phyloP scores from a whole-genome alignment of 179 eudicot genomes.

The Vitellaria paradoxa region DNA sequence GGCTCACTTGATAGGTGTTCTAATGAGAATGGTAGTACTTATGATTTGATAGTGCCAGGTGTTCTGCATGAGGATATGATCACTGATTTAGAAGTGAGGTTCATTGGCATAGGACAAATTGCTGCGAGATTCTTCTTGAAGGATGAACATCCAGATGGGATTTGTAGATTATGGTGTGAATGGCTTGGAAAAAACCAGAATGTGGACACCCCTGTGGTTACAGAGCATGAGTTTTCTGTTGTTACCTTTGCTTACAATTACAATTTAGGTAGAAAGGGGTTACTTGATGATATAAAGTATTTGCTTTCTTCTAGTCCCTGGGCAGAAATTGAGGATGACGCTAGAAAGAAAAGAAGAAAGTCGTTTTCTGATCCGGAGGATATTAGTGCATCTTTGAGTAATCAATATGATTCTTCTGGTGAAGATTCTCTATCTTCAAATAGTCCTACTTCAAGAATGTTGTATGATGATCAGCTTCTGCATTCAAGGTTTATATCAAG shows the following conservation, averaged over 20 bases:
- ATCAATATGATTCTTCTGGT: slow-evolving; percentile 55
- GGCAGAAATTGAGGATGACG: slow-evolving; percentile 38
- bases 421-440: slow-evolving; percentile 58
- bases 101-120: slow-evolving; percentile 66
- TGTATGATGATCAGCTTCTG: slow-evolving; percentile 59
- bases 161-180: slow-evolving; percentile 79
- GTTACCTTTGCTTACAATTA: slow-evolving; percentile 63
- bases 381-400: slow-evolving; percentile 36
- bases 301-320: slow-evolving; percentile 43
- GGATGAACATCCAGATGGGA: slow-evolving; percentile 33
- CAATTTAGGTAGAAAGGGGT: slow-evolving; percentile 61
- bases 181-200: slow-evolving; percentile 58
- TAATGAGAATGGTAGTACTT: slow-evolving; percentile 16
- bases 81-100: slow-evolving; percentile 52
- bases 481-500: slow-evolving; percentile 46
- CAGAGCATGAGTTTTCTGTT: slow-evolving; percentile 68
- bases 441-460: slow-evolving; percentile 34
- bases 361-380: slow-evolving; percentile 70
- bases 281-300: slow-evolving; percentile 46
- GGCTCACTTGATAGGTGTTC: slow-evolving; percentile 15
- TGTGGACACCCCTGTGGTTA: slow-evolving; percentile 23
- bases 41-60: slow-evolving; percentile 60
- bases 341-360: slow-evolving; percentile 47
- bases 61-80: slow-evolving; percentile 51
- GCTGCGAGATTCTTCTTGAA: slow-evolving; percentile 47